phyloP scores from a whole-genome alignment of 768 basidiomycete species.

The Imleria badia region DNA sequence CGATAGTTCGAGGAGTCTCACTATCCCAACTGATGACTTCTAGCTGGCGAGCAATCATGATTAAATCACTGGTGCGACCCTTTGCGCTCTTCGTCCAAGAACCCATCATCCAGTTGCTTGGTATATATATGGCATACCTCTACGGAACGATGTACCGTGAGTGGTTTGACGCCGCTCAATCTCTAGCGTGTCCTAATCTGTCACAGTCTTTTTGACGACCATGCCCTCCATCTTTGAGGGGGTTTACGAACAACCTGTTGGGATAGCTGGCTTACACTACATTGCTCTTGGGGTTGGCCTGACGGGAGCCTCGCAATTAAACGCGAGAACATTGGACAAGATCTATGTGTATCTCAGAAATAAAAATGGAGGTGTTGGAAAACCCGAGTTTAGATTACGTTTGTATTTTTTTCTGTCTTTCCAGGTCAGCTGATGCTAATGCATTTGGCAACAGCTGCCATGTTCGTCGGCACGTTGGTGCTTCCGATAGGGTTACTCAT shows the following conservation, averaged over 20 bases:
- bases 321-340: conserved; percentile 55
- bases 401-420: conserved; percentile 11
- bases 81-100: conserved; percentile 61
- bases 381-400: conserved; percentile 56
- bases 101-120: conserved; percentile 66
- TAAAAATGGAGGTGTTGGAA: conserved; percentile 53
- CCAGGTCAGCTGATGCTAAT: conserved; percentile 1
- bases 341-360: conserved; percentile 50
- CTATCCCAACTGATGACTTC: background rate
- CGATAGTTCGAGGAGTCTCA: background rate
- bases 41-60: conserved; percentile 55
- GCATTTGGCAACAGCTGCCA: conserved; percentile 41
- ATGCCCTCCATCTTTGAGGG: conserved; percentile 58
- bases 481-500: conserved; percentile 70
- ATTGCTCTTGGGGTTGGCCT: conserved; percentile 70
- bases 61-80: conserved; percentile 60
- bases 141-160: conserved; percentile 62
- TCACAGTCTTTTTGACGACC: conserved; percentile 65
- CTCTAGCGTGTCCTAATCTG: background rate
- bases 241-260: conserved; percentile 52
- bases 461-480: conserved; percentile 56
- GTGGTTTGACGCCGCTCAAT: conserved; percentile 18
- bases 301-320: conserved; percentile 47
- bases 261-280: conserved; percentile 69
- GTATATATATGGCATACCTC: conserved; percentile 66